Base-by-base conservation (phyloP, 2,329 filamentous ascomycete species). In the Cytospora mali region DNA sequence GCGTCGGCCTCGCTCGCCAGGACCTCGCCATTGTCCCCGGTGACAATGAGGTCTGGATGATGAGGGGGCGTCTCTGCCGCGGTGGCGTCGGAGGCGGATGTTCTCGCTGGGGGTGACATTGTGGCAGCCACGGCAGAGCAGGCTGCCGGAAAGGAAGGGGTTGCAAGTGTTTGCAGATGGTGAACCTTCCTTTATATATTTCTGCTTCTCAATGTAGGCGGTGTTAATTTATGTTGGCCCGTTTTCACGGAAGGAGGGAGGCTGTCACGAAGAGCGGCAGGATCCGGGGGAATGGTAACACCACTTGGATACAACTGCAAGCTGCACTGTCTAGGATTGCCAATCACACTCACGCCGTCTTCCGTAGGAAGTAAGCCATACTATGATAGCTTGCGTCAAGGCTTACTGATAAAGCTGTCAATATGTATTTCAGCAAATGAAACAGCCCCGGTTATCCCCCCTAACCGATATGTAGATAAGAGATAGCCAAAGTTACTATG, bases 1-100 rank as follows among this genome's bases (percentile, higher is more conserved):
- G 62, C 62, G 21, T 66, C 61, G 27, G 64, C 64, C 29, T 66
- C 64, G 42, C 69, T 68, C 4, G 69, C 67, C 42, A 71, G 64
- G 29, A 68, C 61, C 9, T 66, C 66, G 49, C 68, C 70, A 35
- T 68, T 65, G 23, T 58, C 61, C 9, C 53, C 58, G 1, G 63
- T 68, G 21, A 54, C 65, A 11, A 60, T 59, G 23, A 67, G 53
- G 2, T 66, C 58, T 10, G 64, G 42, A 28, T 70, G 55, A 23
- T 66, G 59, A 33, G 51, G 55, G 14, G 64, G 65, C 25, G 66
- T 58, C 58, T 70, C 69, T 21, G 65, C 63, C 21, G 60, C 55
- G 13, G 55, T 46, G 49, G 55, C 55, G 33, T 64, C 62, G 6
- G 62, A 48, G n/a, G 46, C 39, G 13, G 64, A 64, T 5, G 46